Evolutionary conservation across 2,329 filamentous ascomycete genomes (phyloP).

Genomic region (Ophiosphaerella narmari): DNA sequence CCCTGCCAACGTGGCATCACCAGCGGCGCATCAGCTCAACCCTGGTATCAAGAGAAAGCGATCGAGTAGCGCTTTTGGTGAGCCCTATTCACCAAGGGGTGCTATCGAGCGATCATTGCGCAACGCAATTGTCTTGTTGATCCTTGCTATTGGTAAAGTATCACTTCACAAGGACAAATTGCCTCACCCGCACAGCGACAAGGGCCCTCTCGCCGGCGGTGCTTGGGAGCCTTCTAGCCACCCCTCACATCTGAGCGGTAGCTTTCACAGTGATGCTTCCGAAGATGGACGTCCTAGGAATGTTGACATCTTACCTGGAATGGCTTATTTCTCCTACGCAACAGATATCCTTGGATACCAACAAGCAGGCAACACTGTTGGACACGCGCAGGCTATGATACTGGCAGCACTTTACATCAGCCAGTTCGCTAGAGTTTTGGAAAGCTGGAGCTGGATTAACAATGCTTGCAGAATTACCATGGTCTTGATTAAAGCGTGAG

Average conservation of each 20-base stretch:
- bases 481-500: constrained; percentile 74
- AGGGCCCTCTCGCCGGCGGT: constrained; percentile 17
- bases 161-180: constrained; percentile 61
- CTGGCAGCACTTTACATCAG: constrained; percentile 87
- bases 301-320: constrained; percentile 82
- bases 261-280: constrained; percentile 34
- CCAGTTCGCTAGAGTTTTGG: constrained; percentile 82
- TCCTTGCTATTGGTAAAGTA: constrained; percentile 86
- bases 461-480: constrained; percentile 66
- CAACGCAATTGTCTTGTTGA: constrained; percentile 80
- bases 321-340: constrained; percentile 87
- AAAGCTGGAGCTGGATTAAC: constrained; percentile 76
- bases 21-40: constrained; percentile 27
- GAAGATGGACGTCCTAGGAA: constrained; percentile 58
- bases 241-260: constrained; percentile 42
- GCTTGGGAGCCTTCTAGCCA: constrained; percentile 36
- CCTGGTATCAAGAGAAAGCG: constrained; percentile 43
- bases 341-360: constrained; percentile 85
- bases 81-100: constrained; percentile 27
- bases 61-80: constrained; percentile 33
- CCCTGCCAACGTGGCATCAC: constrained; percentile 25
- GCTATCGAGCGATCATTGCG: constrained; percentile 41
- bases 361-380: constrained; percentile 75
- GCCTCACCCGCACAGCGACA: constrained; percentile 61
- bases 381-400: constrained; percentile 82